phyloP scores from a whole-genome alignment of 2,329 filamentous ascomycete species.

The Colletotrichum sidae region DNA sequence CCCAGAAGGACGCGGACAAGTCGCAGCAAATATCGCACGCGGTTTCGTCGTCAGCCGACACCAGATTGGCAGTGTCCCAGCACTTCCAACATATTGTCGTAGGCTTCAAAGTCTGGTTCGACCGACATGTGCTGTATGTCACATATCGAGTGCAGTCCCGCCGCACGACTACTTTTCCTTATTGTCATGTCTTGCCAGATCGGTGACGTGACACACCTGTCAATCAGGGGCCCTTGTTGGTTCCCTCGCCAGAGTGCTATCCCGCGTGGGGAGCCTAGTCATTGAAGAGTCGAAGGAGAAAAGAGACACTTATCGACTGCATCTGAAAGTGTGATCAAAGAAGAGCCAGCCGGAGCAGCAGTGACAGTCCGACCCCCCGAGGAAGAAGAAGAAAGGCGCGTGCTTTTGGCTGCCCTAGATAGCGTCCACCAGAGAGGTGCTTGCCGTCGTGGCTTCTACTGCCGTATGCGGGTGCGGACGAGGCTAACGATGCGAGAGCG shows the following conservation, averaged over 20 bases:
- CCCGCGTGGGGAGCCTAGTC: conserved; percentile 11
- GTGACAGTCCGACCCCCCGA: too few species aligned
- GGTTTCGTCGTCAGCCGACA: conserved; percentile 15
- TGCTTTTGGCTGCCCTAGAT: neutral
- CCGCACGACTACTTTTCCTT: conserved; percentile 1
- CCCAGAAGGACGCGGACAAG: conserved; percentile 6
- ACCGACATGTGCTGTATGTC: neutral
- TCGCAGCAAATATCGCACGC: conserved; percentile 20
- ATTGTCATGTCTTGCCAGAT: conserved; percentile 3
- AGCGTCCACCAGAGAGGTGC: conserved; percentile 41
- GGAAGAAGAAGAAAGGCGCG: too few species aligned
- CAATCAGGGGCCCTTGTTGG: conserved; percentile 21
- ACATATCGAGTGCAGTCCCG: conserved; percentile 4
- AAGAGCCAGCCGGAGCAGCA: too few species aligned
- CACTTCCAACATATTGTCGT: conserved; percentile 1
- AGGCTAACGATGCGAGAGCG: conserved; percentile 30
- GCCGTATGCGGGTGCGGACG: conserved; percentile 17
- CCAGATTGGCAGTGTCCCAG: neutral
- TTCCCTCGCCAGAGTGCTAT: conserved; percentile 31
- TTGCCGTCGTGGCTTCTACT: conserved; percentile 2
- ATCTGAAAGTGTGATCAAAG: too few species aligned
- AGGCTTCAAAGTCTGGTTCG: conserved; percentile 2
- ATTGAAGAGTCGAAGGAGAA: conserved; percentile 17
- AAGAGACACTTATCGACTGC: conserved; percentile 12
- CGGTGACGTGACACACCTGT: neutral